Evolutionary conservation across 2,329 filamentous ascomycete genomes (phyloP), one percentile per base, ranked within the genome.

Genomic region (Fonsecaea pugnacius): DNA sequence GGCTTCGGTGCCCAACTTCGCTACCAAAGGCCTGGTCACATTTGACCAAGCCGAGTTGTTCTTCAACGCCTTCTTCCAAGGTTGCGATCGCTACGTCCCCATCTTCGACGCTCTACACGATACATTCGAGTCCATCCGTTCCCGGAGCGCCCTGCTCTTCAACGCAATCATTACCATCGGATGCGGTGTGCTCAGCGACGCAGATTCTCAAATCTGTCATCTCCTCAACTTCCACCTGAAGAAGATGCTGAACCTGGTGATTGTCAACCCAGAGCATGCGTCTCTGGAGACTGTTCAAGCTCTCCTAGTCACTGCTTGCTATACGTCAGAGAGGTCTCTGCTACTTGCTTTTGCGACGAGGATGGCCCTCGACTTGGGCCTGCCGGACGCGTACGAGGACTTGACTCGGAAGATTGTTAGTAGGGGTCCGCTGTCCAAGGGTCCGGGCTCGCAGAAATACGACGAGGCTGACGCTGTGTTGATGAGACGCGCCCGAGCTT

Each of bases 111-210:
- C 78, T 16, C 67, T 68, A 14, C 72, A 76, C 38, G 83, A 85
- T 65, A 80, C 78, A 0, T 77, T 84, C 55, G 70, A 77, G 0
- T 80, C 79, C 0, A 76, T 85, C 1, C 74, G 79, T 16, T 70
- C 73, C 8, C 76, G 83, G 12, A 85, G 82, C 60, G 77, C 78
- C 2, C 78, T 85, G 16, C 74, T 86, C 0, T 80, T 85, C 54
- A 81, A 83, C 67, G 77, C 79, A 1, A 82, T 85, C 7, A 81
- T 83, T 61, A 80, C 81, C 1, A 78, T 84, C 27, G 84, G 83
- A 2, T 83, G 81, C 67, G 79, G 82, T 12, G 78, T 81, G 2
- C 40, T 65, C 27, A 54, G 58, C 73, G 74, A 69, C 51, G 67
- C 69, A n/a, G 70, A 69, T n/a, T 70, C 71, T 4, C 72, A 73